Conservation (phyloP, 768 basidiomycete species). For the Amanita muscaria region DNA sequence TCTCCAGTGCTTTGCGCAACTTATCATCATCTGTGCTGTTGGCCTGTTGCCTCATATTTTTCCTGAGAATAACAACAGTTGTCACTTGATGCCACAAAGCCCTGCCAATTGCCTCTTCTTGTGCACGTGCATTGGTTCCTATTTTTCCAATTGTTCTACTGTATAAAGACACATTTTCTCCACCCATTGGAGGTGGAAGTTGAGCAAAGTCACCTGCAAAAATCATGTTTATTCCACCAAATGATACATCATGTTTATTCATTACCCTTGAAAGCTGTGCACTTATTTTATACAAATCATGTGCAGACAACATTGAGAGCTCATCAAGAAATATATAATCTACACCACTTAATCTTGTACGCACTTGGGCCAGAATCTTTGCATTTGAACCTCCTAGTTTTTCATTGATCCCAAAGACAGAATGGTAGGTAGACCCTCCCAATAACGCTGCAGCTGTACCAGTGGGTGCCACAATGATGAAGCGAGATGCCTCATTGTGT, state of each 20-base stretch:
- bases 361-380: background rate
- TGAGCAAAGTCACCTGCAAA: constrained; percentile 28
- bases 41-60: constrained; percentile 26
- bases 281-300: constrained; percentile 18
- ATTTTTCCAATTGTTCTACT: constrained; percentile 5
- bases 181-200: constrained; percentile 14
- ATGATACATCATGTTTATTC: constrained; percentile 11
- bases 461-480: constrained; percentile 18
- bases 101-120: constrained; percentile 19
- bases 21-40: constrained; percentile 16
- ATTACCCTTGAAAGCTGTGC: constrained; percentile 13
- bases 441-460: constrained; percentile 19
- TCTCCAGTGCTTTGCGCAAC: constrained; percentile 21
- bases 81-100: constrained; percentile 26
- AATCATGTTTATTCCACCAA: constrained; percentile 24
- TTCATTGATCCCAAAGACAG: constrained; percentile 16
- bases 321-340: constrained; percentile 29
- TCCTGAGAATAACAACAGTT: constrained; percentile 24
- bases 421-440: constrained; percentile 20
- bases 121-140: constrained; percentile 1
- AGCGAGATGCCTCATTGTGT: constrained; percentile 11
- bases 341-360: constrained; percentile 9
- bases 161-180: constrained; percentile 8
- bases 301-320: constrained; percentile 26
- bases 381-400: constrained; percentile 1